A percentile compares a stretch with the other conserved stretches of the same genome.
Conservation (phyloP, 2,329 filamentous ascomycete species). For the Trichophyton rubrum region DNA sequence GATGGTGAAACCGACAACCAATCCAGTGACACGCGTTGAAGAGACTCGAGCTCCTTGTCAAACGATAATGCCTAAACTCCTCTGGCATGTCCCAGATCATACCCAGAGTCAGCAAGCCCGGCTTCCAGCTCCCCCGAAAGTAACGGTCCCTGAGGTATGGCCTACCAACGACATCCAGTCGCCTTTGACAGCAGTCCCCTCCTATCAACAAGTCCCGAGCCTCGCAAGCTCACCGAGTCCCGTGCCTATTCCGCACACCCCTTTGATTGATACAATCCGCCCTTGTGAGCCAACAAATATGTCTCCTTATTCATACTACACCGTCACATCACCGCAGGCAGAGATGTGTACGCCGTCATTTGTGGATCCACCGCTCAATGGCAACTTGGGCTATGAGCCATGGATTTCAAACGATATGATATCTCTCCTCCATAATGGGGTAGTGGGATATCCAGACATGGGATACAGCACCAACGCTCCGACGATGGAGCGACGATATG, state of each 20-base stretch:
- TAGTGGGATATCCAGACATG: slow-evolving; percentile 2
- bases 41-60: background rate
- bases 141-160: background rate
- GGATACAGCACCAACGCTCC: background rate
- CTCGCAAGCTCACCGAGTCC: slow-evolving; percentile 5
- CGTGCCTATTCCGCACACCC: background rate
- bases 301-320: slow-evolving; percentile 3
- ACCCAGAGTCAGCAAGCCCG: slow-evolving; percentile 1
- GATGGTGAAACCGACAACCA: background rate
- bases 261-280: background rate
- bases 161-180: background rate
- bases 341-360: slow-evolving; percentile 2
- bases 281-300: slow-evolving; percentile 3
- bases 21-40: background rate
- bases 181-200: background rate
- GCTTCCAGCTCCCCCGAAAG: background rate
- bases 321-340: slow-evolving; percentile 3
- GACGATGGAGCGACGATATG: background rate
- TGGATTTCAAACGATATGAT: slow-evolving; percentile 4
- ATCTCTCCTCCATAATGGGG: background rate
- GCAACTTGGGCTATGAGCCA: background rate
- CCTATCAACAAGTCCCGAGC: slow-evolving; percentile 1
- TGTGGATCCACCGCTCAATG: slow-evolving; percentile 2
- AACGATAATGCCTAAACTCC: slow-evolving; percentile 6
- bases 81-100: slow-evolving; percentile 7